Evolutionary conservation across 2,329 filamentous ascomycete species (phyloP), one percentile per base, ranked within the genome.

Genomic region (Paracoccidioides lutzii): DNA sequence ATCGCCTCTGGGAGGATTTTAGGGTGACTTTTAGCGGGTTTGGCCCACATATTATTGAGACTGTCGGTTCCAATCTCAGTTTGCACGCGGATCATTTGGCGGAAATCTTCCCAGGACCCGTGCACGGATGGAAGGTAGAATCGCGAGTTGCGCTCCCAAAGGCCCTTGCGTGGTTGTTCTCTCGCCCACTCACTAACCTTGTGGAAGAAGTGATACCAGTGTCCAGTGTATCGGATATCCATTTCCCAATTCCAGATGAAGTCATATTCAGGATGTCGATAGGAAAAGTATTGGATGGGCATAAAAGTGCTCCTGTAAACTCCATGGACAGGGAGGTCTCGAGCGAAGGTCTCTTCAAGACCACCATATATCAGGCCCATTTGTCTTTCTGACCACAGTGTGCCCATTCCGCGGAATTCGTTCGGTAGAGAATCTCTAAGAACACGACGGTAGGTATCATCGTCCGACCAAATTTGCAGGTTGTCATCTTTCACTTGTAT

Each of bases 241-340:
- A 95, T 91, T 70, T 95, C 90, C 88, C 90, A 94, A 62, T 95
- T 88, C 90, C 90, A 95, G 70, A 90, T 89, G 72, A 83, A 88
- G 50, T 94, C 88, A 66, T 90, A 95, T 68, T 95, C 90, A 0
- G 88, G 87, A 69, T 95, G 90, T 64, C 82, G 80, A 65, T 90
- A 83, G 5, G 90, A 88, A 68, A 97, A 97, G 70, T 91, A 87
- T 66, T 96, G 90, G 75, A 97, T 84, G 0, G 90, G 89, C 88
- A 97, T 95, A 64, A 90, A 89, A 8, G 93, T 81, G 55, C 88
- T 90, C 53, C 93, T 86, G 72, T 97, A 97, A 7, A 94, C 89
- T 15, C 90, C 90, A 68, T 97, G 90, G 0, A 95, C 83, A 1
- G 88, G 87, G 55, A 94, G 78, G 52, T 86, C 80, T 56, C 78